Evolutionary conservation across 805 yeast species (phyloP), one percentile per base, ranked within the genome.

Genomic region (Starmerella cellae): DNA sequence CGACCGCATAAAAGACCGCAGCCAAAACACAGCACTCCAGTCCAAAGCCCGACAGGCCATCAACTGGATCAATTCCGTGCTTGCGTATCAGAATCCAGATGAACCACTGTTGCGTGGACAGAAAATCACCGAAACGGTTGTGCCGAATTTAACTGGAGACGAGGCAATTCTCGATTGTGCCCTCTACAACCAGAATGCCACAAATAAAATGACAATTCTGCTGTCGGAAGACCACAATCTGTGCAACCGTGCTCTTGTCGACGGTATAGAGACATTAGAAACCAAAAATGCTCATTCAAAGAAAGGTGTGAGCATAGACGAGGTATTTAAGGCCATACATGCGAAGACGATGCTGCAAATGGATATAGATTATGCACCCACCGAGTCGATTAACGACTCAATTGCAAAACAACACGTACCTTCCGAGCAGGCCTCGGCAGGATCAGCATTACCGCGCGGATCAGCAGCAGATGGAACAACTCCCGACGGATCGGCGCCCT

Each of bases 151-250:
- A 20, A 16, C 10, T 10, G 40, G 34, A 13, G 52, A 48, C 38
- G 44, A 32, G 27, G 31, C 46, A 2, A 48, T 48, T 16, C 35
- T 48, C 23, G 52, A 48, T 38, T 47, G 51, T 28, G 51, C 51
- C n/a, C 10, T 38, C n/a, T 48, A 47, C 41, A 43, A 38, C 38
- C 16, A n/a, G 28, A 19, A 27, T 16, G 22, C n/a, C 16, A 22
- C 14, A 19, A 16, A 28, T 6, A 21, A 38, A 17, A n/a, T 32
- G 13, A 43, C 50, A 1, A 31, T 47, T 6, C 29, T 48, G 23
- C 24, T 48, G 38, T 43, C 52, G 11, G 26, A 46, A 13, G 52
- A 48, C 38, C 35, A 19, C 28, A 48, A 48, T 18, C 27, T 48
- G 26, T 37, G 42, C 33, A 41, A 22, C 30, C 42, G 49, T 11